Evolutionary conservation across 208 protist genomes (phyloP).

Genomic region (Crithidia brevicula): DNA sequence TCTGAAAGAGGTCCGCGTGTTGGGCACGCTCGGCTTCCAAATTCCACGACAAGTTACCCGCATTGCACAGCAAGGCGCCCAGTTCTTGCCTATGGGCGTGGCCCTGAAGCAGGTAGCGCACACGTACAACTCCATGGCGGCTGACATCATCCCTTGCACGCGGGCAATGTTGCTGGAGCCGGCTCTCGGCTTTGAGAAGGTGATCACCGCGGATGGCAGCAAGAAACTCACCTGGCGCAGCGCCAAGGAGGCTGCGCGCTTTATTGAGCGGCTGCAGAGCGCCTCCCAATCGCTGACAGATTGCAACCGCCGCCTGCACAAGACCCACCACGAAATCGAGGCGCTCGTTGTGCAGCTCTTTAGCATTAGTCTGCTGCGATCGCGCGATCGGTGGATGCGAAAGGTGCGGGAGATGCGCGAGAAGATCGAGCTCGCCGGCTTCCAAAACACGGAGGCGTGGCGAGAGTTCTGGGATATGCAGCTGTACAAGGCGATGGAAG

Average conservation of each 20-base stretch:
- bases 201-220: conserved; percentile 86
- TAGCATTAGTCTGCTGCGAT: conserved; percentile 91
- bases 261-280: conserved; percentile 82
- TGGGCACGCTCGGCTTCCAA: conserved; percentile 74
- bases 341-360: conserved; percentile 90
- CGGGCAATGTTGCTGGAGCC: conserved; percentile 92
- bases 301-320: conserved; percentile 94
- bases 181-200: conserved; percentile 88
- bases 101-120: conserved; percentile 93
- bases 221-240: conserved; percentile 89
- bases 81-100: conserved; percentile 88
- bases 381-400: conserved; percentile 93
- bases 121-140: conserved; percentile 93
- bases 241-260: conserved; percentile 77
- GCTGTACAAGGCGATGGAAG: conserved; percentile 97
- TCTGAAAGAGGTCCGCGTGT: conserved; percentile 89
- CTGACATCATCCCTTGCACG: conserved; percentile 91
- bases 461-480: conserved; percentile 97
- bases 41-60: conserved; percentile 62
- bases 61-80: conserved; percentile 77
- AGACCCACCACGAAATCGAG: conserved; percentile 88
- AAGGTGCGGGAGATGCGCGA: conserved; percentile 87
- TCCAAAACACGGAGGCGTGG: conserved; percentile 94
- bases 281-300: conserved; percentile 87
- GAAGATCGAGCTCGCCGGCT: conserved; percentile 88